Conservation (phyloP, 306 rosid genomes). For the Heteromeles arbutifolia region DNA sequence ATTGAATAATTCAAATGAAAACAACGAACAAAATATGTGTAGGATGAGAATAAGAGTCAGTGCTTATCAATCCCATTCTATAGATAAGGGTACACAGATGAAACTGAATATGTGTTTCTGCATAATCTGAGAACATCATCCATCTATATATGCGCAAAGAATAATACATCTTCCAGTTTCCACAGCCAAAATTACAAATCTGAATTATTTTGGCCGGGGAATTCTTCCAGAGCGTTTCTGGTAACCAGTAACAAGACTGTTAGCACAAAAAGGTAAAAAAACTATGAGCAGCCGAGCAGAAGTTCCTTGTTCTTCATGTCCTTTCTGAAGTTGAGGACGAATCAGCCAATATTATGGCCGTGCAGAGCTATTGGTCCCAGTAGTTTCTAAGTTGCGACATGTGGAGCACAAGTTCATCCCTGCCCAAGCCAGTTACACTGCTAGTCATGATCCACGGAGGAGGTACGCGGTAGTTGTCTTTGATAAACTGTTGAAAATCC, state of each 20-base stretch:
- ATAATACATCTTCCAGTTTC: not conserved
- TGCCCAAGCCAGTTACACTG: constrained; percentile 78
- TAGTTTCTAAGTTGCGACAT: constrained; percentile 86
- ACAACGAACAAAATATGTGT: too few species aligned
- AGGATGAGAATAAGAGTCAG: too few species aligned
- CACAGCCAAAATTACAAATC: not conserved
- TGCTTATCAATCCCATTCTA: not conserved
- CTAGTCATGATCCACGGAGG: constrained; percentile 97
- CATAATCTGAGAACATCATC: not conserved
- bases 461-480: constrained; percentile 57
- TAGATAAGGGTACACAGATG: not conserved
- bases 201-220: not conserved
- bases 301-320: not conserved
- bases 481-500: constrained; percentile 70
- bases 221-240: not conserved
- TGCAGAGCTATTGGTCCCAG: constrained; percentile 57
- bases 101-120: not conserved
- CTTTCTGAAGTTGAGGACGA: not conserved
- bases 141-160: constrained; percentile 7
- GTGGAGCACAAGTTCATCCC: constrained; percentile 84
- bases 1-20: too few species aligned
- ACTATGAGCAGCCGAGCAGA: not conserved
- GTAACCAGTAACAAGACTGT: not conserved
- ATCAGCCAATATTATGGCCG: not conserved
- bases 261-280: not conserved